phyloP scores from a whole-genome alignment of 352 stramenopile species.

The Phytophthora multivora region DNA sequence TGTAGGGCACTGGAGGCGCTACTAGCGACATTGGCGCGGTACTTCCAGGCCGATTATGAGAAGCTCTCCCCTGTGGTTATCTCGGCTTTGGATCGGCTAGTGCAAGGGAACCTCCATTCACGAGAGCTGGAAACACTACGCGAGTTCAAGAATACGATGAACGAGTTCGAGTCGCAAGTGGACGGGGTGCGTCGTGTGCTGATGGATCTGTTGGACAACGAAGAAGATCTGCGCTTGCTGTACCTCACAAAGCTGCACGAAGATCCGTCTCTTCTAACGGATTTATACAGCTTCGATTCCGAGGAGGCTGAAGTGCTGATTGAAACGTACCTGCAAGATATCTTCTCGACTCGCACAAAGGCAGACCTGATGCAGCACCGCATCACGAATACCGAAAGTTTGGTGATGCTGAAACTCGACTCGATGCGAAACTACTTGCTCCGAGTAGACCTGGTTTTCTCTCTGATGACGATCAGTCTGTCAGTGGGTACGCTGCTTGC shows the following conservation, averaged over 20 bases:
- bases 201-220: constrained; percentile 72
- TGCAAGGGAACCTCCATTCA: constrained; percentile 49
- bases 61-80: constrained; percentile 50
- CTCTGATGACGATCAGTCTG: constrained; percentile 60
- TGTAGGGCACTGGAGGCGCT: constrained; percentile 59
- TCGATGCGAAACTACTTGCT: constrained; percentile 83
- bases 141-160: constrained; percentile 72
- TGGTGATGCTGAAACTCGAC: constrained; percentile 83
- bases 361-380: constrained; percentile 69
- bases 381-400: constrained; percentile 77
- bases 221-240: constrained; percentile 64
- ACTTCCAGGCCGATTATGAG: constrained; percentile 62
- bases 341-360: constrained; percentile 78
- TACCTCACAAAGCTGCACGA: constrained; percentile 73
- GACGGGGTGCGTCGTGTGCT: constrained; percentile 60
- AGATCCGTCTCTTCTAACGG: constrained; percentile 53
- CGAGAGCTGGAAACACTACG: constrained; percentile 66
- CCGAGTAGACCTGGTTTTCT: constrained; percentile 77
- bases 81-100: constrained; percentile 54
- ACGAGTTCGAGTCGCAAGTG: constrained; percentile 75
- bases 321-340: constrained; percentile 83
- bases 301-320: constrained; percentile 80
- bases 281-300: constrained; percentile 71
- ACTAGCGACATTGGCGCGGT: constrained; percentile 57
- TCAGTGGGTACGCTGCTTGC: constrained; percentile 68